Evolutionary conservation across 2,329 filamentous ascomycete genomes (phyloP), one percentile per base, ranked within the genome.

Genomic region (Proliferodiscus dingleyae): DNA sequence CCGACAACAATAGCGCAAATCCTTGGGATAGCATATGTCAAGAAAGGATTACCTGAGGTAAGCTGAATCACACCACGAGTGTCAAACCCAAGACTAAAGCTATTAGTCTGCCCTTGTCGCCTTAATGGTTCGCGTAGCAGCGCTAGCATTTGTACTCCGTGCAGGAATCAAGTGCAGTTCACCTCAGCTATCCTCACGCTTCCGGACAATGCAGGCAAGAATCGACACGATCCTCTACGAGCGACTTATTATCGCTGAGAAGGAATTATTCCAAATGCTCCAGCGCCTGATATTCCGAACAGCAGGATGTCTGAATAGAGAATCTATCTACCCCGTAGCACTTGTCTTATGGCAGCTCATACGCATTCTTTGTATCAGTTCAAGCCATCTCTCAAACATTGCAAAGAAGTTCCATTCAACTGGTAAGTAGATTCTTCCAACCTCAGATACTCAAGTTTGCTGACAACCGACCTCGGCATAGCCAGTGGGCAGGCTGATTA

Each of bases 151-250:
- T 41, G 47, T 59, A 3, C 54, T 61, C 8, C 55, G 47, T 21
- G 55, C 55, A 11, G 55, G 54, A 21, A 47, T 59, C 5, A 54
- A 50, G 19, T 52, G 32, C 34, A 42, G 16, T 6, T 15, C 18
- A 28, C 15, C 30, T 11, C 16, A 44, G 29, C 26, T 21, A 7
- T 36, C 32, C 9, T 39, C 40, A 3, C 36, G 37, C 22, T 54
- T 49, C 42, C 51, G 50, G 9, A 58, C 53, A 10, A 45, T 54
- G 6, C 49, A 55, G 46, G 55, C 55, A 23, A 47, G 50, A 18
- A 47, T 61, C 24, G 57, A 61, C n/a, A 61, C 57, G 3, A 49
- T 55, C n/a, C 45, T 61, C 8, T 61, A 56, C 39, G 45, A 55
- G 24, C 49, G 53, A 4, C 52, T 61, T 11, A 45, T 52, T 16